A percentile compares a stretch with the other conserved stretches of the same genome.
Conservation (phyloP, 139 green algal genomes). For the Klebsormidium nitens region DNA sequence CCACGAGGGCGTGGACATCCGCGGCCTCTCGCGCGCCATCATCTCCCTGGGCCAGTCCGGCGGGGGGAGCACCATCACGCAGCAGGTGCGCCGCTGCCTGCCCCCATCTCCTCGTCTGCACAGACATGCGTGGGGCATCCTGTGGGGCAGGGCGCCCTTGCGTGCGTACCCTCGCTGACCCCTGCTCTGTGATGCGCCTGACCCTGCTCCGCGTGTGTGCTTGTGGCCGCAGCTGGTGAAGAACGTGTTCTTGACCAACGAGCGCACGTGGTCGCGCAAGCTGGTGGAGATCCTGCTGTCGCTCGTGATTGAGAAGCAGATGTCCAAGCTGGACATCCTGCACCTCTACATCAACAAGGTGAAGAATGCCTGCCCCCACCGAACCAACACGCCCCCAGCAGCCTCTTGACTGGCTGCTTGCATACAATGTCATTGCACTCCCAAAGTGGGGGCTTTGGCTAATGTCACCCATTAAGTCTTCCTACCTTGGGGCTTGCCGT, state of each 20-base stretch:
- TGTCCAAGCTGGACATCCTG: conserved; percentile 50
- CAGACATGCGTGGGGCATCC: too few species aligned
- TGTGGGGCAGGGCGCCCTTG: too few species aligned
- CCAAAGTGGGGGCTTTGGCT: too few species aligned
- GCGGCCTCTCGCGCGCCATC: conserved; percentile 43
- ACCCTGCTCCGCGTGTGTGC: not conserved
- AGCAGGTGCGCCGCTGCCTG: conserved; percentile 48
- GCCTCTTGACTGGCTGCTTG: too few species aligned
- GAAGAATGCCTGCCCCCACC: too few species aligned
- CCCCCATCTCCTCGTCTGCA: too few species aligned
- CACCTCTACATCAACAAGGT: too few species aligned
- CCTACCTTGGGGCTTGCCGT: too few species aligned
- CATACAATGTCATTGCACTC: too few species aligned
- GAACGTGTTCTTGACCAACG: conserved; percentile 51
- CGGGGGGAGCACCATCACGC: conserved; percentile 58
- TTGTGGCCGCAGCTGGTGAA: conserved; percentile 46
- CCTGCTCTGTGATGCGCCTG: not conserved
- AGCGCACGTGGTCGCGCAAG: conserved; percentile 51
- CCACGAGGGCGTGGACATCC: conserved; percentile 50
- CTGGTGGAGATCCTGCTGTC: conserved; percentile 50
- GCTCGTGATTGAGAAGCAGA: conserved; percentile 43
- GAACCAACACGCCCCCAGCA: too few species aligned
- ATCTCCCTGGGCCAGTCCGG: conserved; percentile 41
- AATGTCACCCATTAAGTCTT: too few species aligned
- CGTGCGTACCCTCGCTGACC: not conserved